phyloP scores from a whole-genome alignment of 1,284 basidiomycete genomes.

The Trametes pubescens region DNA sequence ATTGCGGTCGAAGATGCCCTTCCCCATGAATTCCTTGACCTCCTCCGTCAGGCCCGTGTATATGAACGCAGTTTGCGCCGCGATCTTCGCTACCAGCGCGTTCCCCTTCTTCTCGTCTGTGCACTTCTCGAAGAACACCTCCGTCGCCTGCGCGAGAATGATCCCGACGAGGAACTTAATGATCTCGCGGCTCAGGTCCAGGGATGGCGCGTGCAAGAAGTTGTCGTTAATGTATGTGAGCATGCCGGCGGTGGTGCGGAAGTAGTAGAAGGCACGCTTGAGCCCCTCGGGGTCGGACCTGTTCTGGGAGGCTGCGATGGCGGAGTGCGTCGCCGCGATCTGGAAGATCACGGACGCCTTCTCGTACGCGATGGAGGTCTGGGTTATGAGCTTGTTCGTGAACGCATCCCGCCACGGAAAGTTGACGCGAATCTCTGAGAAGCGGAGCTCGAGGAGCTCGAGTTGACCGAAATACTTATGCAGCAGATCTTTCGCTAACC shows the following conservation, averaged over 20 bases:
- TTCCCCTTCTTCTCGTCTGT: slow-evolving; percentile 89
- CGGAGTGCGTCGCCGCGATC: slow-evolving; percentile 92
- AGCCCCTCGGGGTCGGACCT: slow-evolving; percentile 92
- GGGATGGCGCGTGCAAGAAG: slow-evolving; percentile 98
- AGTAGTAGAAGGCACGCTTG: slow-evolving; percentile 94
- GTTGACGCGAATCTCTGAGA: slow-evolving; percentile 94
- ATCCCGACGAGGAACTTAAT: slow-evolving; percentile 91
- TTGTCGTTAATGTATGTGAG: slow-evolving; percentile 99
- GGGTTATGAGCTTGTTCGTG: slow-evolving; percentile 91
- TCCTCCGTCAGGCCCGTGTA: slow-evolving; percentile 87
- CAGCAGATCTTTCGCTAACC: slow-evolving; percentile 86
- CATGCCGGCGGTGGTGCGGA: slow-evolving; percentile 95
- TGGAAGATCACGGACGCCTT: slow-evolving; percentile 99
- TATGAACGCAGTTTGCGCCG: slow-evolving; percentile 82
- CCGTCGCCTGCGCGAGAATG: slow-evolving; percentile 93
- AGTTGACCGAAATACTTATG: slow-evolving; percentile 99
- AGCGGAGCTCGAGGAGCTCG: slow-evolving; percentile 95
- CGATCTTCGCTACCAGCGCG: slow-evolving; percentile 86
- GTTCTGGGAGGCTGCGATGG: slow-evolving; percentile 86
- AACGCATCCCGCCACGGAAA: slow-evolving; percentile 99
- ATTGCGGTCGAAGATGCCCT: slow-evolving; percentile 94
- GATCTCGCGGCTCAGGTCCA: slow-evolving; percentile 93
- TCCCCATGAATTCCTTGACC: slow-evolving; percentile 95
- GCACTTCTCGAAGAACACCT: slow-evolving; percentile 97
- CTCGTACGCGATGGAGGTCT: slow-evolving; percentile 97